Evolutionary conservation across 768 basidiomycete genomes (phyloP).

Genomic region (Leccinum uliginosum): DNA sequence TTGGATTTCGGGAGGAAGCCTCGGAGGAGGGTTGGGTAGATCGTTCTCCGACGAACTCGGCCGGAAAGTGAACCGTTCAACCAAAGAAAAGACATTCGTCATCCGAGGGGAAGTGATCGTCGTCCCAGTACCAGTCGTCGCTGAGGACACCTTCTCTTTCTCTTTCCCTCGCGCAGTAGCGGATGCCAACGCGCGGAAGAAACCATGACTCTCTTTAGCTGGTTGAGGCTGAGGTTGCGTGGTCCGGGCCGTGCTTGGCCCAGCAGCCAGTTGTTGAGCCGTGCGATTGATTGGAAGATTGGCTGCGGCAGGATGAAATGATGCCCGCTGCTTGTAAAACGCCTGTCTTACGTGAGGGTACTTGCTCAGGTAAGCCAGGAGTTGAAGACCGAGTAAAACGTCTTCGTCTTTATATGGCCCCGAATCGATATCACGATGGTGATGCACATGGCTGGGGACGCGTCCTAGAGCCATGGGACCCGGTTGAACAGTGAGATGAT

Average conservation of each 20-base stretch:
- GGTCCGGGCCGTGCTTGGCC: conserved; percentile 23
- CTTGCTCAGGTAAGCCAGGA: conserved; percentile 94
- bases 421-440: conserved; percentile 37
- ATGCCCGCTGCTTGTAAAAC: conserved; percentile 83
- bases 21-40: conserved; percentile 62
- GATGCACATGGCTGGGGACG: conserved; percentile 33
- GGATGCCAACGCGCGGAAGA: conserved; percentile 44
- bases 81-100: conserved; percentile 93
- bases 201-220: conserved; percentile 34
- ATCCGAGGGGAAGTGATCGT: conserved; percentile 35
- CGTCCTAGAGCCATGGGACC: conserved; percentile 19
- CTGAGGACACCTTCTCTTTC: conserved; percentile 33
- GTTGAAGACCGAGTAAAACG: conserved; percentile 83
- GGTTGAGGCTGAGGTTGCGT: conserved; percentile 16
- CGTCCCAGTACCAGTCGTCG: conserved; percentile 15
- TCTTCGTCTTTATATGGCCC: conserved; percentile 93
- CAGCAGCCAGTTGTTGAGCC: conserved; percentile 22
- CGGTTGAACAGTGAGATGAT: conserved; percentile 11
- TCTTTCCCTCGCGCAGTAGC: conserved; percentile 47
- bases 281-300: conserved; percentile 33
- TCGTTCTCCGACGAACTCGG: conserved; percentile 79
- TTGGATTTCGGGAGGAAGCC: conserved; percentile 85
- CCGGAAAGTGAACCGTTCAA: conserved; percentile 94
- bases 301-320: conserved; percentile 75
- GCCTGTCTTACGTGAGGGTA: conserved; percentile 96